Evolutionary conservation across 441 rosid species (phyloP), one percentile per base, ranked within the genome.

Genomic region (Viola pubescens): DNA sequence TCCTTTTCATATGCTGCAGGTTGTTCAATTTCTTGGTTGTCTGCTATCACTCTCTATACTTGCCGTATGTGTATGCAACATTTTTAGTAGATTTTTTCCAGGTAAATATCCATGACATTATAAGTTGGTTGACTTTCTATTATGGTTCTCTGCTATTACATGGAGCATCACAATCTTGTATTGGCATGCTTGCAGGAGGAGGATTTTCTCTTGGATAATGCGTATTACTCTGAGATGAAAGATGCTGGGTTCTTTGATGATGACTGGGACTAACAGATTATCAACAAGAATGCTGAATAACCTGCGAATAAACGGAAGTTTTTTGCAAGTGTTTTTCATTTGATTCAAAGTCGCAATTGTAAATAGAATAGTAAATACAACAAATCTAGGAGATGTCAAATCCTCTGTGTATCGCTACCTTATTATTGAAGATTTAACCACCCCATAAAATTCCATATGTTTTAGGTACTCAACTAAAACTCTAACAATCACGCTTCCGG

Each of bases 51-150:
- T 79, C 85, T 7, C 81, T 84, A 16, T 91, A 85, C 77, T 89
- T 91, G 56, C 98, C 98, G 48, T 95, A 85, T 64, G 68, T 91
- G 13, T 87, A 89, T 52, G 7, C 70, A 26, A 89, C 94, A 16
- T 92, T 92, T 59, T 81, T 92, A 50, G 87, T 91, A 3, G 98
- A 89, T 81, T 89, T 92, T 77, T 89, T 92, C 81, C 91, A 79
- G 97, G 98, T 87, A 48, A 75, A 49, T 6, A 41, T 49, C 50
- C 52, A 3, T 19, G 14, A 46, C 37, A 26, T 52, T 14, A 19
- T 39, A 19, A 39, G 10, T 0, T 4, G 8, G 16, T 4, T 11
- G 8, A 12, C 4, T 10, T n/a, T 10, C 10, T 10, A 38, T 34
- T 8, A 4, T 40, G 40, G 37, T 46, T 46, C 9, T 46, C 13